Conservation (phyloP, 176 grass and related monocot genomes). For the Cenchrus americanus region DNA sequence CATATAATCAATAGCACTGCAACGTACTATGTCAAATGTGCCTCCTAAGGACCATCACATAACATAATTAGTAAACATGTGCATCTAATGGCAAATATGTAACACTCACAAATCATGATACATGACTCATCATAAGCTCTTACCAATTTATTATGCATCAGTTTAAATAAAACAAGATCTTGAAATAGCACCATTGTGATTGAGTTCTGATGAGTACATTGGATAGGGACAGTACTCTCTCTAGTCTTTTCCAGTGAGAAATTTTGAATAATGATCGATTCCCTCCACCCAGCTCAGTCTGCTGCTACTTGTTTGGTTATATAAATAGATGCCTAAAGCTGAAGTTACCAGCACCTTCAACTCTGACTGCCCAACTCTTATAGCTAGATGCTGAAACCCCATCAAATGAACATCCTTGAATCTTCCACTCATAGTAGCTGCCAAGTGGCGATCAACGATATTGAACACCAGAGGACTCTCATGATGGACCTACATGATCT, state of each 20-base stretch:
- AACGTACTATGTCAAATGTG: not conserved
- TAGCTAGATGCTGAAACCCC: not conserved
- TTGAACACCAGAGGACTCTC: constrained; percentile 28
- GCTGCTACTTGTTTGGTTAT: constrained; percentile 1
- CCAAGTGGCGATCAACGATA: constrained; percentile 12
- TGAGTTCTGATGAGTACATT: not conserved
- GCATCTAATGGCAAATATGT: not conserved
- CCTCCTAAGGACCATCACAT: constrained; percentile 12
- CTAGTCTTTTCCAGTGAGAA: constrained; percentile 18
- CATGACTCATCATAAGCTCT: not conserved
- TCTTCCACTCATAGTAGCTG: not conserved
- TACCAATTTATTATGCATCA: too few species aligned
- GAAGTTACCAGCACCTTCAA: not conserved
- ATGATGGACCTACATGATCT: not conserved
- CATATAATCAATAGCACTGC: not conserved
- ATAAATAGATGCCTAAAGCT: constrained; percentile 33
- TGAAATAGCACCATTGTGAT: too few species aligned
- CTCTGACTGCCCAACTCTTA: not conserved
- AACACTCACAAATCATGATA: not conserved
- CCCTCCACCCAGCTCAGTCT: constrained; percentile 13
- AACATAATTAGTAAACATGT: not conserved
- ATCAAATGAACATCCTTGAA: constrained; percentile 34
- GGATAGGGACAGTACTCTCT: not conserved
- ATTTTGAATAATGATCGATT: constrained; percentile 10
- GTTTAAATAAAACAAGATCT: too few species aligned